Base-by-base conservation (phyloP, 225 moss, liverwort and hornwort species). In the Asterella californica region DNA sequence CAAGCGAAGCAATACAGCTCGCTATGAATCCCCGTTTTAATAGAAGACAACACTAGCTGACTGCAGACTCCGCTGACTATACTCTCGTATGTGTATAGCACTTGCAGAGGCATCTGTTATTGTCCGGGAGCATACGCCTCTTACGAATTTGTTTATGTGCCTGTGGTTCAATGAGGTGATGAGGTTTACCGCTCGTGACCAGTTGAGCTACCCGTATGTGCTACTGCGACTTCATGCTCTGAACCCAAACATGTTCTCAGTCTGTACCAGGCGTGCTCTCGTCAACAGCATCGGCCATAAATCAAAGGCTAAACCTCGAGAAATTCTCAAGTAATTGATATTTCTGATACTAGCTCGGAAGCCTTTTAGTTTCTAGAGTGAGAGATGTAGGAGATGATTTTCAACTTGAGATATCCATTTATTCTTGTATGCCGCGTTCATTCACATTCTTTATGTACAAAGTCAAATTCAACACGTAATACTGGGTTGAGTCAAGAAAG, bases 121-220 rank as follows among this genome's bases (percentile, higher is more conserved):
- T 74, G 88, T 99, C 80, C 86, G 97, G 80, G 93, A 94, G 89
- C 97, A 99, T 78, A 99, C 91, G 30, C 65, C 92, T 64, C 75
- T 90, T 15, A 93, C 94, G 38, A 94, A 99, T 81, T 78, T 94
- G n/a, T 99, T 99, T 69, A 99, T 99, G 97, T 99, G 97, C 83
- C 90, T 88, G 69, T 99, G 97, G 97, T 99, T 99, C 84, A 99
- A 99, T 71, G 97, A 99, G 83, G 93, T 99, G 76, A 89, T 92
- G 89, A 90, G 90, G 75, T 99, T 94, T 79, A 99, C 97, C 79
- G 94, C 94, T 36, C 91, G 97, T 54, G 97, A 99, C 82, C 97
- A 99, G 84, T 90, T 99, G 55, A 99, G 97, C 84, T 99, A 90
- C 76, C 93, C 93, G 4, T 94, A 89, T 81, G 90, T 99, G 57